Percentiles rank a stretch among this genome's conserved stretches.
These are phyloP conservation scores for Loxodes magnus DNA, from an alignment of 73 alveolate species.

Conservation along the genomic window DNA sequence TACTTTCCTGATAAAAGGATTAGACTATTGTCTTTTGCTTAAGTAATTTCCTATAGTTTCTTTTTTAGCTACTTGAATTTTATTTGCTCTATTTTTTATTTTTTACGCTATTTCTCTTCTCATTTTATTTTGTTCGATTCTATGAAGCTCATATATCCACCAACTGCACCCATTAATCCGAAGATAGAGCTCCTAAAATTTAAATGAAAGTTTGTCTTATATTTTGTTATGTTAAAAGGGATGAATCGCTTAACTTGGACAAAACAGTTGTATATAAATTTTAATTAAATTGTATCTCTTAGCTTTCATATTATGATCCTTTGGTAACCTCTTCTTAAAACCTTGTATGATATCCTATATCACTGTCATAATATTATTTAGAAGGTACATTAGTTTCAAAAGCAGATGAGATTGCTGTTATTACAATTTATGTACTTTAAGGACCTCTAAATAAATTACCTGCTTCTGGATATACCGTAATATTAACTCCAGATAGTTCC, in stretches of 20 bases:
- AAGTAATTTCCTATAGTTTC: no score
- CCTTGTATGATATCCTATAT: slow-evolving; percentile 1
- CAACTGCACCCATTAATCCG: slow-evolving; percentile 3
- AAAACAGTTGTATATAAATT: background rate
- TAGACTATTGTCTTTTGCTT: no score
- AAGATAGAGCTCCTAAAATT: background rate
- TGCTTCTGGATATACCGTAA: slow-evolving; percentile 1
- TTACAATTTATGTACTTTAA: background rate
- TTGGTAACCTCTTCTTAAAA: background rate
- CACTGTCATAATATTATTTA: background rate
- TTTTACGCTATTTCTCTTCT: no score
- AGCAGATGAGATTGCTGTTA: background rate
- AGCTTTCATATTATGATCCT: background rate
- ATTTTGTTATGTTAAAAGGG: background rate
- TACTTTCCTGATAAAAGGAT: no score
- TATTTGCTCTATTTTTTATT: no score
- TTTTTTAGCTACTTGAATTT: no score
- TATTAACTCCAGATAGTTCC: background rate
- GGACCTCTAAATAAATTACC: background rate
- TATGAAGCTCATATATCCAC: background rate
- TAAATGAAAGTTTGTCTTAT: background rate
- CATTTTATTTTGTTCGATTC: background rate
- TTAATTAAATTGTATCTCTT: background rate
- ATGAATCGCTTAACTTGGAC: background rate
- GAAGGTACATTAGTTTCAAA: background rate